Evolutionary conservation across 805 yeast species (phyloP), one percentile per base, ranked within the genome.

Genomic region (Candida coquimbonensis): DNA sequence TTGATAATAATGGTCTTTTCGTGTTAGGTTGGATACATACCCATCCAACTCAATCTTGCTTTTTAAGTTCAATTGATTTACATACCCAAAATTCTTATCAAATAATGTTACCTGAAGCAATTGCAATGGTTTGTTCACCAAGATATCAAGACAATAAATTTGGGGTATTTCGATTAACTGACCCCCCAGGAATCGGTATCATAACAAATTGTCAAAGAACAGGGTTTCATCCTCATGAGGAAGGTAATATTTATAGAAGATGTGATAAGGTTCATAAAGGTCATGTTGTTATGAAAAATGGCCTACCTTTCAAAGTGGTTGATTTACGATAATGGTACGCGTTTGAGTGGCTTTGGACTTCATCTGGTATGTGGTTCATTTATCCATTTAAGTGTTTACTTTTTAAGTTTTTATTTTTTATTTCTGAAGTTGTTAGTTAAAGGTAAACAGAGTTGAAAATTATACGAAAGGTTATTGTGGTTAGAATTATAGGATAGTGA

Each of bases 1-100:
- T 80, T 38, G 86, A 80, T 55, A 52, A 62, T 31, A 66, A 74
- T 44, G 82, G 77, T 49, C 61, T 81, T 39, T 79, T 81, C 53
- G 74, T 81, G n/a, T 65, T 81, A 3, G 87, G 87, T 4, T 81
- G 87, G 87, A 81, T 81, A 44, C 87, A 81, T 59, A 81, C 87
- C 9, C 87, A 81, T 57, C 87, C 87, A 7, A 77, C 86, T 11
- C 87, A 81, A 57, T 67, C 83, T n/a, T 81, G 87, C 51, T 81
- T 81, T 57, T 61, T 81, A 59, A 76, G 83, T 12, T 77, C 84
- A 0, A 76, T 81, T 39, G 87, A 81, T 55, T 62, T 81, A 44
- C 87, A 81, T 60, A 81, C 87, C 2, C 87, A 81, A 50, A 76
- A 75, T 49, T 74, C 83, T 3, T 81, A 81, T 59, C 87, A 81